These are phyloP conservation scores for Penicillium cataractarum DNA, from an alignment of 495 filamentous ascomycete genomes.

Conservation along the genomic window DNA sequence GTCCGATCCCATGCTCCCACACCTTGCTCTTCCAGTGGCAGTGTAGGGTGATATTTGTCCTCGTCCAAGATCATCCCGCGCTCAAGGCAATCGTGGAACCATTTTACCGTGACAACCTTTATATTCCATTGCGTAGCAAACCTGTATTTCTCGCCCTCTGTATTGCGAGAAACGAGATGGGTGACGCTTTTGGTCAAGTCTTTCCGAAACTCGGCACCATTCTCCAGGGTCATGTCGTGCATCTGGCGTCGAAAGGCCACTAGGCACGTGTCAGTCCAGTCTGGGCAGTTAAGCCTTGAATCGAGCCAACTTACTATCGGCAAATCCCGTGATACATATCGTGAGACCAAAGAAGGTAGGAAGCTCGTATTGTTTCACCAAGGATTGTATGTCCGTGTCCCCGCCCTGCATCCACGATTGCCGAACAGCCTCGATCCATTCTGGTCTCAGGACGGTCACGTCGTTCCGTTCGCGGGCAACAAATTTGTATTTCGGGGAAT, in stretches of 20 bases:
- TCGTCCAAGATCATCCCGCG: slow-evolving; percentile 95
- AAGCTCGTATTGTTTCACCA: slow-evolving; percentile 64
- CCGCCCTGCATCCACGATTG: slow-evolving; percentile 79
- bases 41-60: slow-evolving; percentile 71
- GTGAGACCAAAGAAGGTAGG: slow-evolving; percentile 66
- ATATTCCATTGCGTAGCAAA: slow-evolving; percentile 81
- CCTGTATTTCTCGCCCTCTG: slow-evolving; percentile 85
- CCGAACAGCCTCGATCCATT: slow-evolving; percentile 85
- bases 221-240: slow-evolving; percentile 60
- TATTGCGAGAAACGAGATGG: slow-evolving; percentile 78
- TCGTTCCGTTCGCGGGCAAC: slow-evolving; percentile 88
- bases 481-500: slow-evolving; percentile 92
- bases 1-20: slow-evolving; percentile 73
- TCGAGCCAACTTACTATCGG: slow-evolving; percentile 64
- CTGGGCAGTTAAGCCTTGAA: background rate
- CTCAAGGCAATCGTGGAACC: slow-evolving; percentile 82
- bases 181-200: slow-evolving; percentile 83
- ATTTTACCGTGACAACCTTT: slow-evolving; percentile 76
- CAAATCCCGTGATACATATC: slow-evolving; percentile 89
- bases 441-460: slow-evolving; percentile 73
- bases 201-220: slow-evolving; percentile 81
- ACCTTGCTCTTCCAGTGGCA: slow-evolving; percentile 72
- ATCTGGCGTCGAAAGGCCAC: slow-evolving; percentile 69
- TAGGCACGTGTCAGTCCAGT: slow-evolving; percentile 29
- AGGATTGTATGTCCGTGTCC: slow-evolving; percentile 71